Percentiles rank a stretch among this genome's conserved stretches.
Conservation (phyloP, 345 rosid genomes). For the Camelina hispida region DNA sequence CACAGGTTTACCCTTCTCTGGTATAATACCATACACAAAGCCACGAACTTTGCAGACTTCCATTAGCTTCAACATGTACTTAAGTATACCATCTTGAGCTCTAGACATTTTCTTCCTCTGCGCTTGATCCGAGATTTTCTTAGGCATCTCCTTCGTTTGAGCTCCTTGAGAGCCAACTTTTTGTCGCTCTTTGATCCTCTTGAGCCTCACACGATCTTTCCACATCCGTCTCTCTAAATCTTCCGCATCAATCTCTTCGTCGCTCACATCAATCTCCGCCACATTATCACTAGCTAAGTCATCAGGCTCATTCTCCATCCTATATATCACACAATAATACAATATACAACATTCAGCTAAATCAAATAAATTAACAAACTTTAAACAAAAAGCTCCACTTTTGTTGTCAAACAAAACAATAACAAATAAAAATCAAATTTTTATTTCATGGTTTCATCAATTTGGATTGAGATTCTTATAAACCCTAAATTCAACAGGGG, state of each 20-base stretch:
- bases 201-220: slow-evolving; percentile 90
- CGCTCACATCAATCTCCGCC: slow-evolving; percentile 96
- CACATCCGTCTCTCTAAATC: slow-evolving; percentile 94
- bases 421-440: background rate
- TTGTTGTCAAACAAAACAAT: background rate
- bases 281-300: slow-evolving; percentile 79
- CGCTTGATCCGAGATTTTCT: slow-evolving; percentile 91
- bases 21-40: slow-evolving; percentile 96
- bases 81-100: slow-evolving; percentile 99
- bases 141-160: slow-evolving; percentile 63
- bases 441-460: slow-evolving; percentile 2
- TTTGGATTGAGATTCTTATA: slow-evolving; percentile 14
- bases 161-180: slow-evolving; percentile 69
- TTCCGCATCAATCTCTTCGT: slow-evolving; percentile 91
- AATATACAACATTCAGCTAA: slow-evolving; percentile 1
- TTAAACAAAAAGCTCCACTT: background rate
- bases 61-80: slow-evolving; percentile 98
- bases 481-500: slow-evolving; percentile 5
- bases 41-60: slow-evolving; percentile 99
- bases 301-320: slow-evolving; percentile 54
- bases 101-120: slow-evolving; percentile 98
- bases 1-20: slow-evolving; percentile 95
- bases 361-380: background rate
- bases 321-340: slow-evolving; percentile 30
- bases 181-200: slow-evolving; percentile 79